These are phyloP conservation scores for Trametes polyzona DNA, from an alignment of 1,284 basidiomycete species.

Conservation along the genomic window DNA sequence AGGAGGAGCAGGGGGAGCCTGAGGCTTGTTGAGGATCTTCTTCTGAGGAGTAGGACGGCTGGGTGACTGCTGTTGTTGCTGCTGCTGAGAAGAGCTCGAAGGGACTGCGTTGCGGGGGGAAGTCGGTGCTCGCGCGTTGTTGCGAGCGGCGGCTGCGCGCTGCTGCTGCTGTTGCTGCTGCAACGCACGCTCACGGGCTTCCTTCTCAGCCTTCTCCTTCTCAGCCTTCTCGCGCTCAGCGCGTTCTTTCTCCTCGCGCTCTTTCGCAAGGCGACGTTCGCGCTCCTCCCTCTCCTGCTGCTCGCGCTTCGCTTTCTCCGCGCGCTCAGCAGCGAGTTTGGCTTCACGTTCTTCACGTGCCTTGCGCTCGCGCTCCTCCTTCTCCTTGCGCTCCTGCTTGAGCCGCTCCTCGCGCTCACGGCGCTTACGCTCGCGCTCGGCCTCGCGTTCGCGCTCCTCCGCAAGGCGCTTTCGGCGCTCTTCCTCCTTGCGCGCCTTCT, in stretches of 20 bases:
- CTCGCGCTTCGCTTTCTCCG: conserved; percentile 45
- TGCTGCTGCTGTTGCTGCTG: conserved; percentile 40
- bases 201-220: conserved; percentile 52
- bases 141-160: conserved; percentile 35
- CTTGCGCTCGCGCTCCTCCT: conserved; percentile 65
- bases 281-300: conserved; percentile 69
- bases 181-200: conserved; percentile 43
- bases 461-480: conserved; percentile 74
- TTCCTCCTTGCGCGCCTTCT: conserved; percentile 77
- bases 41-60: conserved; percentile 50
- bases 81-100: conserved; percentile 50
- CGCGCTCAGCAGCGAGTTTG: conserved; percentile 56
- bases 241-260: conserved; percentile 62
- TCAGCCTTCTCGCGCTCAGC: conserved; percentile 64
- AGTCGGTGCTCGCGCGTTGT: conserved; percentile 46
- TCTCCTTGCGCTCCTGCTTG: conserved; percentile 66
- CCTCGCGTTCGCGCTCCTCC: conserved; percentile 67
- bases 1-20: conserved; percentile 30
- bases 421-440: conserved; percentile 66
- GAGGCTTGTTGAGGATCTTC: conserved; percentile 53
- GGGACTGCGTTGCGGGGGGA: conserved; percentile 54
- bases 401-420: conserved; percentile 68
- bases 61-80: conserved; percentile 39
- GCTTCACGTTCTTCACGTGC: conserved; percentile 60
- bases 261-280: conserved; percentile 49